Base-by-base conservation (phyloP, 139 green algal genomes). In the Chlamydomonas schloesseri region DNA sequence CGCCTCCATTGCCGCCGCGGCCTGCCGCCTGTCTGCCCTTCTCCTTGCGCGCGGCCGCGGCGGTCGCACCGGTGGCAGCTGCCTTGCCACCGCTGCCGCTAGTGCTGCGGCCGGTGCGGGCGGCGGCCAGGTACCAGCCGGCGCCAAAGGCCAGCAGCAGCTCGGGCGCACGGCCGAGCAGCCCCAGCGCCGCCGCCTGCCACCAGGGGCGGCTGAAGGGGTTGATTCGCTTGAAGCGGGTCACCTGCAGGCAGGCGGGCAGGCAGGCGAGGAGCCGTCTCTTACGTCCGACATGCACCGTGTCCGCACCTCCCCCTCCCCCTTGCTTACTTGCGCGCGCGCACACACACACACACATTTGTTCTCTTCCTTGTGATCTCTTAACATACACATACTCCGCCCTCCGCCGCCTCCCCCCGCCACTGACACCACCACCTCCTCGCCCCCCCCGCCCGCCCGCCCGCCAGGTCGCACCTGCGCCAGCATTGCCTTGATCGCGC, bases 211-310 rank as follows among this genome's bases (percentile, higher is more conserved):
- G 65, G 64, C 20, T 69, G 67, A 67, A 67, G 34, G 79, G 79
- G 31, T 77, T 85, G 64, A 76, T 69, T 4, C 79, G 79, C 18
- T 33, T 31, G 68, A 85, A 85, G 79, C 79, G 79, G 9, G 36
- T 73, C 3, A 85, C 79, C 79, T 85, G 79, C n/a, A 2, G 33
- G 34, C 6, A 1, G n/a, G n/a, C n/a, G n/a, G n/a, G n/a, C n/a
- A n/a, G n/a, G 29, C 26, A 18, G 31, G 67, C 3, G 6, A 18
- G 31, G 67, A 47, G 31, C 15, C 26, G 6, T 15, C 5, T 11
- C 31, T 29, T 3, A 26, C 14, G 67, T 73, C 31, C 26, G 31
- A 24, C 31, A 46, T 26, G 64, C 64, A 36, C 10, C 64, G 6
- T 36, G 28, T 37, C 37, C 64, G 8, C 10, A 1, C 2, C 28